A percentile compares a stretch with the other conserved stretches of the same genome.
Conservation (phyloP, 23 red algal species). For the Gracilaria domingensis region DNA sequence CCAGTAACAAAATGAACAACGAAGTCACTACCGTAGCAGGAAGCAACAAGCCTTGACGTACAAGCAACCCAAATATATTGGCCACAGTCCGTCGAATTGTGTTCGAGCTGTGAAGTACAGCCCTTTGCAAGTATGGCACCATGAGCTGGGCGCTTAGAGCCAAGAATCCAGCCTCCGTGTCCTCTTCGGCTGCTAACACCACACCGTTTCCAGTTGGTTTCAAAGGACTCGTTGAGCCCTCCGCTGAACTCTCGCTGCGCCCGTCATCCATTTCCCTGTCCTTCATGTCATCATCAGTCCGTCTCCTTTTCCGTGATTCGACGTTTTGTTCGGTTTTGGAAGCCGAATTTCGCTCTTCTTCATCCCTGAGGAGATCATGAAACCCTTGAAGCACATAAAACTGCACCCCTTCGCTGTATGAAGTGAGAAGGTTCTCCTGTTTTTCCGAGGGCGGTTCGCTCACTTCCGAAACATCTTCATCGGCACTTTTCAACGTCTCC, state of each 20-base stretch:
- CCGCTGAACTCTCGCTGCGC: not conserved
- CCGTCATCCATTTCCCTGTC: not conserved
- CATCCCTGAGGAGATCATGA: conserved; percentile 59
- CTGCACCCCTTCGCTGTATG: conserved; percentile 17
- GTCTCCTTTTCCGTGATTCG: not conserved
- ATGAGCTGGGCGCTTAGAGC: conserved; percentile 65
- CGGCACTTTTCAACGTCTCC: not conserved
- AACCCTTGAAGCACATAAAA: conserved; percentile 64
- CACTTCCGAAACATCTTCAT: not conserved
- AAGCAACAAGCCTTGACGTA: conserved; percentile 61
- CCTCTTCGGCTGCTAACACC: conserved; percentile 59
- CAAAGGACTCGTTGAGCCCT: no score
- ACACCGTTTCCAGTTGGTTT: not conserved
- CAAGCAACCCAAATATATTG: conserved; percentile 56
- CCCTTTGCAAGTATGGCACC: conserved; percentile 38
- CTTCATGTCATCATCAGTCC: not conserved
- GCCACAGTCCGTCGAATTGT: conserved; percentile 35
- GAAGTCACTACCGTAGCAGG: conserved; percentile 55
- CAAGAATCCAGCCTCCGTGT: conserved; percentile 64
- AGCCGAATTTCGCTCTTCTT: conserved; percentile 54
- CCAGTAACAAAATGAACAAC: conserved; percentile 50
- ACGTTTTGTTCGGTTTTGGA: not conserved
- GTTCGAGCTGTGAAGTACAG: not conserved
- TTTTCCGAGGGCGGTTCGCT: not conserved
- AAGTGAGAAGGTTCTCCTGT: not conserved